Evolutionary conservation across 2,329 filamentous ascomycete genomes (phyloP), one percentile per base, ranked within the genome.

Genomic region (Fusarium humuli): DNA sequence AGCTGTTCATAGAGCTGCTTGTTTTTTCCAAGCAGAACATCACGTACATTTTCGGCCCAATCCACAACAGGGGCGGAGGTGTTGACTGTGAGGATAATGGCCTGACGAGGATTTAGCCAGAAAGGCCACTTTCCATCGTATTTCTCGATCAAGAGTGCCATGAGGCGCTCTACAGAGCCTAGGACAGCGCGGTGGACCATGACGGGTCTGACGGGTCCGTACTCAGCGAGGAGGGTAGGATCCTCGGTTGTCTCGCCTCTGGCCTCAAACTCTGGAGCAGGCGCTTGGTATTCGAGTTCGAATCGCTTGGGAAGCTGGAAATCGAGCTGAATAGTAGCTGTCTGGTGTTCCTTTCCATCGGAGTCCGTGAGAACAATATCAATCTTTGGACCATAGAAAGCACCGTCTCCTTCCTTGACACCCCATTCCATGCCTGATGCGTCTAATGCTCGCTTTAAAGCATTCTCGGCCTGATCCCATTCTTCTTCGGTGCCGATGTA

Each of bases 331-430:
- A 97, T 91, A 0, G 94, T 97, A 5, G 93, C 94, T 5, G 94
- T 93, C 77, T 97, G 94, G 77, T 97, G 94, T 75, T 94, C 92
- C 77, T 95, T 97, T 10, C 92, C 93, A 75, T 93, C 88, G 2
- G 91, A 90, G 76, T 97, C 94, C 65, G 87, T 88, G 47, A 97
- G 81, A 41, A 97, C 89, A 46, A 97, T 92, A 76, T 97, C 94
- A 70, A 97, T 97, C 81, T 97, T 97, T 32, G 94, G 94, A 0
- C 94, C 94, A 75, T 97, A 97, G 76, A 97, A 97, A 6, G 94
- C 94, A 16, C 94, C 94, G 65, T 97, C 94, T 13, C 93, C 93
- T 73, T 91, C 87, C 68, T 94, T 95, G 61, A 95, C 72, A 4
- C 86, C 87, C 92, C 93, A 97, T 37, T 86, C 81, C 73, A 89